Percentiles rank a stretch among this genome's conserved stretches.
phyloP scores from a whole-genome alignment of 2,329 filamentous ascomycete species.

The Botrytis galanthina region DNA sequence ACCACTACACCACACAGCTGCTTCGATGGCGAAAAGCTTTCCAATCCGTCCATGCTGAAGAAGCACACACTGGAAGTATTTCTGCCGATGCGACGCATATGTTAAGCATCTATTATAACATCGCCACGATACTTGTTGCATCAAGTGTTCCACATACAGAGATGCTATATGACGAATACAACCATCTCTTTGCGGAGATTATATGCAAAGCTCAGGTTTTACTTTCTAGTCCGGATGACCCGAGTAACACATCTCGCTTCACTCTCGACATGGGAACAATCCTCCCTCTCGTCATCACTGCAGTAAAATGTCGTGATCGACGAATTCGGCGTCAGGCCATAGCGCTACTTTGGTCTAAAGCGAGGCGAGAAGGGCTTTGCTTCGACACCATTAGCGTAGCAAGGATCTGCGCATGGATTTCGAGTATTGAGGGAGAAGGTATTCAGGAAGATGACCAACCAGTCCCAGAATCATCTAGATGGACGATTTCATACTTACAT shows the following conservation, averaged over 20 bases:
- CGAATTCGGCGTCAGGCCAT: slow-evolving; percentile 35
- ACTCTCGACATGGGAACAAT: slow-evolving; percentile 39
- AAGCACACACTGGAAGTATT: slow-evolving; percentile 31
- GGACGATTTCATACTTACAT: slow-evolving; percentile 35
- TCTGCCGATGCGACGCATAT: slow-evolving; percentile 33
- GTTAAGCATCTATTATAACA: slow-evolving; percentile 38
- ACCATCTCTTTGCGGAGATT: slow-evolving; percentile 34
- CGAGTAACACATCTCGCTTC: slow-evolving; percentile 35
- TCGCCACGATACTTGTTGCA: slow-evolving; percentile 37
- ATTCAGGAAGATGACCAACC: slow-evolving; percentile 32
- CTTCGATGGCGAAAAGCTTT: slow-evolving; percentile 36
- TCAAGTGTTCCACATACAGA: slow-evolving; percentile 35
- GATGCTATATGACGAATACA: slow-evolving; percentile 37
- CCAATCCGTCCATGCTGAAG: slow-evolving; percentile 32
- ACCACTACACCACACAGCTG: slow-evolving; percentile 35
- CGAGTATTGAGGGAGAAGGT: slow-evolving; percentile 37
- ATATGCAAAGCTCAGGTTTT: slow-evolving; percentile 34
- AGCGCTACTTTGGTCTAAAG: slow-evolving; percentile 36
- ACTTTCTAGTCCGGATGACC: slow-evolving; percentile 35
- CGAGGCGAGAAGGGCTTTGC: slow-evolving; percentile 37
- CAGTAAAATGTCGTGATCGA: slow-evolving; percentile 36
- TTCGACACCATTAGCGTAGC: slow-evolving; percentile 38
- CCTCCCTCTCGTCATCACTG: slow-evolving; percentile 36
- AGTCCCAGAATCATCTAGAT: slow-evolving; percentile 34
- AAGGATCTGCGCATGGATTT: slow-evolving; percentile 37